Percentiles rank a stretch among this genome's conserved stretches.
These are phyloP conservation scores for Pseudogymnoascus sp. DNA, from an alignment of 2,329 filamentous ascomycete genomes.

Conservation along the genomic window DNA sequence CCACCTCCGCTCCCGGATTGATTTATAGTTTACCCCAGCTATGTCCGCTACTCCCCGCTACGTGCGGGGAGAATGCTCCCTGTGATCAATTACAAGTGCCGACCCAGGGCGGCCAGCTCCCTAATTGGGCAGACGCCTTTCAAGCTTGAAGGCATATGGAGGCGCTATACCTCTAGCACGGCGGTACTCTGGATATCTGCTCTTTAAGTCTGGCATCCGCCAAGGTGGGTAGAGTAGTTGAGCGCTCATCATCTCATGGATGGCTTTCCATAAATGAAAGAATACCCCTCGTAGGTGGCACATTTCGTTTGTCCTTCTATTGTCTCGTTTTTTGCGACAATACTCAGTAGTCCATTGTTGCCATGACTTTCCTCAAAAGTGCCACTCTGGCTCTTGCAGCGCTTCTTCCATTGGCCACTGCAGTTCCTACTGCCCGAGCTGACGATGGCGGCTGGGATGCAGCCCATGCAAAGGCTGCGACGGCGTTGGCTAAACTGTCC, in stretches of 20 bases:
- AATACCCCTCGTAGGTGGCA: not conserved
- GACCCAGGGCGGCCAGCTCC: not conserved
- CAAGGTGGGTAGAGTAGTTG: slow-evolving; percentile 1
- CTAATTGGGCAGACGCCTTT: not conserved
- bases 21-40: not conserved
- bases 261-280: not conserved
- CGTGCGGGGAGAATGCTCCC: not conserved
- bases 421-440: not conserved
- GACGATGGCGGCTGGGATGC: slow-evolving; percentile 46
- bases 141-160: not conserved
- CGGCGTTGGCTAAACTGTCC: slow-evolving; percentile 60
- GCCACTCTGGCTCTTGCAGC: not conserved
- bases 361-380: not conserved
- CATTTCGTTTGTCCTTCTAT: not conserved
- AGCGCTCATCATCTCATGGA: not conserved
- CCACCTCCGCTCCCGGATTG: not conserved
- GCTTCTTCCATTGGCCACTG: not conserved
- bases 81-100: slow-evolving; percentile 3
- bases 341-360: not conserved
- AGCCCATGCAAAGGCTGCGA: slow-evolving; percentile 61
- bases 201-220: not conserved
- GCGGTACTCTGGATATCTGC: not conserved
- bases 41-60: not conserved
- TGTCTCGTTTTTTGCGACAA: not conserved
- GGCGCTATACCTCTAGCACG: not conserved